These are phyloP conservation scores for Sarcodon aspratus DNA, from an alignment of 768 basidiomycete genomes.

Conservation along the genomic window DNA sequence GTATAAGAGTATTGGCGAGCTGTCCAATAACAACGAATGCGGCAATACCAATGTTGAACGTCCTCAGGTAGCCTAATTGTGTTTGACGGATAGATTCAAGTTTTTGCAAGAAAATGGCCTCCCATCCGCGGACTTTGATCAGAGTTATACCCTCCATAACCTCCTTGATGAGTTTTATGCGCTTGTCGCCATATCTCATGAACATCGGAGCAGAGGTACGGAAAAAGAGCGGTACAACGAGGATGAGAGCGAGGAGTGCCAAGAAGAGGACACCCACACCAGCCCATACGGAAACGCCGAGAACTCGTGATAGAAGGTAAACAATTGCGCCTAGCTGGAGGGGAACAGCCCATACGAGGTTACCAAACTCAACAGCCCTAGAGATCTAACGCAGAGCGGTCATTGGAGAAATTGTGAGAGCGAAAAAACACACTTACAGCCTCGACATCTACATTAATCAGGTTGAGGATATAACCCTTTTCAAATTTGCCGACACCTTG, in stretches of 20 bases:
- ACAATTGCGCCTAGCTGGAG: conserved; percentile 13
- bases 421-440: conserved; percentile 1
- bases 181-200: conserved; percentile 16
- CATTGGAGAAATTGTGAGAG: too few relatives aligned
- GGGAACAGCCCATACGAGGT: conserved; percentile 18
- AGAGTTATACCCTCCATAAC: conserved; percentile 18
- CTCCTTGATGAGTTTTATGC: conserved; percentile 17
- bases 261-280: conserved; percentile 16
- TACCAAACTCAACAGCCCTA: conserved; percentile 16
- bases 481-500: conserved; percentile 15
- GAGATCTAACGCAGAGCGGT: conserved; percentile 4
- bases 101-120: conserved; percentile 3
- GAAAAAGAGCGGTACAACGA: conserved; percentile 21
- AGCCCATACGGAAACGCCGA: conserved; percentile 18
- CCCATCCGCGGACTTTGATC: conserved; percentile 17
- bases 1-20: conserved; percentile 18
- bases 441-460: conserved; percentile 19
- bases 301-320: conserved; percentile 13
- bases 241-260: conserved; percentile 14
- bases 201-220: conserved; percentile 18
- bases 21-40: conserved; percentile 3
- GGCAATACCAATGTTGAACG: conserved; percentile 41
- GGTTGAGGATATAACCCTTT: conserved; percentile 18
- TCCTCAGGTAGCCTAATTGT: background rate
- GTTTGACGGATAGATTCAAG: background rate